Base-by-base conservation (phyloP, 1,284 basidiomycete genomes). In the Cryptococcus hybrid region DNA sequence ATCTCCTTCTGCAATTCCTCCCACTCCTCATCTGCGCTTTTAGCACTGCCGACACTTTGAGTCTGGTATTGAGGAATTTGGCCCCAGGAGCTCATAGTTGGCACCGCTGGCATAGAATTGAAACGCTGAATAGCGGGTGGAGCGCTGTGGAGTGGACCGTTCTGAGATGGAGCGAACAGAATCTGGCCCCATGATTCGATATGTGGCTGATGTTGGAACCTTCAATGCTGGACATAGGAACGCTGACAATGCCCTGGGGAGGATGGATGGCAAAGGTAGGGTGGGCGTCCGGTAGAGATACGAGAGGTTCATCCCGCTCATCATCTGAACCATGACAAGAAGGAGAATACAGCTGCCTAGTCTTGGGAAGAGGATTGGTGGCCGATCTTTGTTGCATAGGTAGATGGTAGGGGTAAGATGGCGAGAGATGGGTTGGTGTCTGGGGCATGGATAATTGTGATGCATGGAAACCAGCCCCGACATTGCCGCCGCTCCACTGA, bases 111-210 rank as follows among this genome's bases (percentile, higher is more conserved):
- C n/a, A 71, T 57, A 7, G 71, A 72, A 58, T 74, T 66, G 65
- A 70, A 75, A 8, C 74, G 64, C 47, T 70, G 64, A 47, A 75
- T 58, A n/a, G 60, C 62, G 0, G 73, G 72, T 1, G 74, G 73
- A 7, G 71, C 69, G 18, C 62, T 66, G 51, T 73, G 69, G 6
- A 75, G 60, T 18, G 68, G 67, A 52, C 55, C 57, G 39, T 42
- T 39, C 51, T 64, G 60, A 12, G 35, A 37, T 8, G 52, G 53
- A 13, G 49, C 15, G 40, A 59, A 49, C 46, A 55, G 44, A 44
- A 57, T 30, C 50, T 67, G 61, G 13, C 45, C 36, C 47, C 44
- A 13, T 57, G 65, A 30, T 30, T 59, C 47, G 58, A 44, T 24
- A 40, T 56, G 13, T 11, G 51, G 34, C 46, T 38, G 46, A 54